A percentile compares a stretch with the other conserved stretches of the same genome.
Evolutionary conservation across 1,284 basidiomycete genomes (phyloP).

Genomic region (Ceratobasidium sp.): DNA sequence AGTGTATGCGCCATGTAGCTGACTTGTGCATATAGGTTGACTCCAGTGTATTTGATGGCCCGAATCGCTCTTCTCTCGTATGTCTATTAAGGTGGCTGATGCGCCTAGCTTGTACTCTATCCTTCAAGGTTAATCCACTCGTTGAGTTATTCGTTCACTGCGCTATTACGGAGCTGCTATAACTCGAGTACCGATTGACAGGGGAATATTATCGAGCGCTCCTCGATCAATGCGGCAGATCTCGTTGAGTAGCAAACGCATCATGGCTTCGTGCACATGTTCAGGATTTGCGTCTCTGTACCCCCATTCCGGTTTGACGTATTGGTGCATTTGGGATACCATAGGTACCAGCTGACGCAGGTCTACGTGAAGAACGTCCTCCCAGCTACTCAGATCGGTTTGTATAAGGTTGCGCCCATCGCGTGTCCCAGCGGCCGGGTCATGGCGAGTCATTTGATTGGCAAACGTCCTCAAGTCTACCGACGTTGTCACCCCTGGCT

Average conservation of each 20-base stretch:
- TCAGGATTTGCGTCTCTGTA: not conserved
- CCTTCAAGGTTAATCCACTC: too few relatives aligned
- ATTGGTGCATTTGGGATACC: conserved; percentile 14
- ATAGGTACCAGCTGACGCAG: not conserved
- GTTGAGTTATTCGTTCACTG: too few relatives aligned
- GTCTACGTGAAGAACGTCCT: not conserved
- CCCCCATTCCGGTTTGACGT: conserved; percentile 6
- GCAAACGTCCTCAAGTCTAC: not conserved
- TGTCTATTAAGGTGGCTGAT: too few relatives aligned
- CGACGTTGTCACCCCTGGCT: not conserved
- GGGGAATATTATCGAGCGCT: not conserved
- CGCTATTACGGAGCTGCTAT: too few relatives aligned
- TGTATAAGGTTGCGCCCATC: not conserved
- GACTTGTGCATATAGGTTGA: too few relatives aligned
- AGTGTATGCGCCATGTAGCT: too few relatives aligned
- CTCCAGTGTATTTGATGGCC: too few relatives aligned
- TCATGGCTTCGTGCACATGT: conserved; percentile 18
- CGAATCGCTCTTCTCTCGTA: too few relatives aligned
- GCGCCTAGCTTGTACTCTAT: too few relatives aligned
- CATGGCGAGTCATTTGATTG: not conserved
- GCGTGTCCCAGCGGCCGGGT: not conserved
- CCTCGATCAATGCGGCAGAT: not conserved
- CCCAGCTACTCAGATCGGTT: not conserved
- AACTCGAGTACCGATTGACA: not conserved
- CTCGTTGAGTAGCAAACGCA: conserved; percentile 12